Conservation (phyloP, 371 early-diverging fungal genomes). For the Mortierella sp. region DNA sequence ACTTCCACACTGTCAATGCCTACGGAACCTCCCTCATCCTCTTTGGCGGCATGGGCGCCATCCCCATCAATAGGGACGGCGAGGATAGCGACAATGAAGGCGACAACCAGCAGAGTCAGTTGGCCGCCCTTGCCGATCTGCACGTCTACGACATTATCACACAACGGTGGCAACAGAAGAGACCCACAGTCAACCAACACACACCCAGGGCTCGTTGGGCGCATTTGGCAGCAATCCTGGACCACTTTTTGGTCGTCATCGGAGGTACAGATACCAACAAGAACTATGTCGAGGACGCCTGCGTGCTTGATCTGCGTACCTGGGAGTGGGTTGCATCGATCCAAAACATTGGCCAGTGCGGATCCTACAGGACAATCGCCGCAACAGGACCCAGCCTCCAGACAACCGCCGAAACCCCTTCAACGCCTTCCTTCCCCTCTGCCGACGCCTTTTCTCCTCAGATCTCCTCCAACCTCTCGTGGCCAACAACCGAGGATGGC, state of each 20-base stretch:
- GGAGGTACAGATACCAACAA: conserved; percentile 82
- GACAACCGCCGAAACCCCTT: conserved; percentile 16
- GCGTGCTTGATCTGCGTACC: conserved; percentile 73
- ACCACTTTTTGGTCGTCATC: conserved; percentile 71
- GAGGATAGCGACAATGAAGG: conserved; percentile 16
- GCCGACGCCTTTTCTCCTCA: conserved; percentile 30
- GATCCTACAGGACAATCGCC: conserved; percentile 67
- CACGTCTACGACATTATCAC: conserved; percentile 70
- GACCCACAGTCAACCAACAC: conserved; percentile 59
- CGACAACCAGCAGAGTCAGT: conserved; percentile 7
- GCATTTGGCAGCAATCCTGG: conserved; percentile 71
- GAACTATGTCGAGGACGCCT: conserved; percentile 79
- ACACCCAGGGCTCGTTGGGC: conserved; percentile 80
- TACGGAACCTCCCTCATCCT: conserved; percentile 63
- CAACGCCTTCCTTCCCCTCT: conserved; percentile 45
- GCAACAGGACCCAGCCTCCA: conserved; percentile 58
- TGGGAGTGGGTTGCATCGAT: conserved; percentile 72
- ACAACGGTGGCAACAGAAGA: conserved; percentile 69
- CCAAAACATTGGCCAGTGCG: conserved; percentile 64
- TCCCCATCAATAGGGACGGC: conserved; percentile 15
- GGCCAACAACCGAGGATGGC: conserved; percentile 29
- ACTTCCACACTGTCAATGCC: conserved; percentile 71
- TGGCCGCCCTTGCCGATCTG: conserved; percentile 75
- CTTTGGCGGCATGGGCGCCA: conserved; percentile 65
- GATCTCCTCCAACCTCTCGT: conserved; percentile 28